These are phyloP conservation scores for Torulaspora gathmanii DNA, from an alignment of 805 yeast genomes.

Conservation along the genomic window DNA sequence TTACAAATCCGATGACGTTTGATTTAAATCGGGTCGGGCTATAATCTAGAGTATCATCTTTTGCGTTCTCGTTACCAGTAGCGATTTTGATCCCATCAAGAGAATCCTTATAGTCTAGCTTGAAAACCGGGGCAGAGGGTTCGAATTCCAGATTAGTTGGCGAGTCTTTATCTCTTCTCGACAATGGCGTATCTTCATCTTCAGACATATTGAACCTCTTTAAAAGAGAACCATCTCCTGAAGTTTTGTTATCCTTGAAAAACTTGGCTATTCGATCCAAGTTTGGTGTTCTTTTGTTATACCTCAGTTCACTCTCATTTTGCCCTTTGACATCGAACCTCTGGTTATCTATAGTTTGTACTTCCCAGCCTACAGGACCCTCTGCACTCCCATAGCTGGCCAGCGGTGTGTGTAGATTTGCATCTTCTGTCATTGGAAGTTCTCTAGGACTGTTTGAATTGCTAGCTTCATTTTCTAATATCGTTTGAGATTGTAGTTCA, in stretches of 20 bases:
- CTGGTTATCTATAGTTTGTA: background rate
- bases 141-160: background rate
- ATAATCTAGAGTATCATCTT: background rate
- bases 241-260: slow-evolving; percentile 20
- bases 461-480: background rate
- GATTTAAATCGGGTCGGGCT: background rate
- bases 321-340: background rate
- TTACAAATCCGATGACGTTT: background rate
- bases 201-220: slow-evolving; percentile 12
- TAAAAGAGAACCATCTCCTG: slow-evolving; percentile 14
- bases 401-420: slow-evolving; percentile 3
- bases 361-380: background rate
- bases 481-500: background rate
- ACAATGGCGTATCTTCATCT: slow-evolving; percentile 19
- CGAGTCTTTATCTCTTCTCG: slow-evolving; percentile 8
- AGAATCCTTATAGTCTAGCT: background rate
- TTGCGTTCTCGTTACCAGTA: background rate
- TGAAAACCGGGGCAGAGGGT: background rate
- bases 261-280: slow-evolving; percentile 26
- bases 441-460: background rate
- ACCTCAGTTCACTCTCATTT: background rate
- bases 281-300: slow-evolving; percentile 29
- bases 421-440: background rate
- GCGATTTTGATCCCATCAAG: background rate
- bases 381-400: background rate